Evolutionary conservation across 805 yeast species (phyloP).

Genomic region (Candida gorgasii): DNA sequence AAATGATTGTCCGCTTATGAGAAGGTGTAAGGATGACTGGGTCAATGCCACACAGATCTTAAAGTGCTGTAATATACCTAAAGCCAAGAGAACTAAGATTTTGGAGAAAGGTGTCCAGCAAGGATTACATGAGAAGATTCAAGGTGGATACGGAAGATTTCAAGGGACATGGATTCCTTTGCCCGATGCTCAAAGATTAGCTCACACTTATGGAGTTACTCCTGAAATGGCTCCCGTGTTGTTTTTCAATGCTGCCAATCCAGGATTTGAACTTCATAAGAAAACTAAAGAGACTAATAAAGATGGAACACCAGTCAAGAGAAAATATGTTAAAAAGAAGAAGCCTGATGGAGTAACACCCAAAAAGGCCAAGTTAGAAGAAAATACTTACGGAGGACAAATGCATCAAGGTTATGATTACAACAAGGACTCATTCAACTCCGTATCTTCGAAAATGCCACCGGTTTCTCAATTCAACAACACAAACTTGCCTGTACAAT

Average conservation of each 20-base stretch:
- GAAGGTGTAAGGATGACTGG: constrained; percentile 91
- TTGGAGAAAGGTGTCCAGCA: constrained; percentile 91
- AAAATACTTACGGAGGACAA: neutral
- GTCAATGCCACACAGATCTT: constrained; percentile 95
- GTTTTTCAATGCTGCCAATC: constrained; percentile 37
- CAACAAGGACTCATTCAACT: constrained; percentile 15
- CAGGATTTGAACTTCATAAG: constrained; percentile 34
- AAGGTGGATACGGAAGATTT: constrained; percentile 95
- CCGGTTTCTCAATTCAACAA: constrained; percentile 10
- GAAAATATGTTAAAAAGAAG: constrained; percentile 57
- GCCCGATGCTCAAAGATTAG: constrained; percentile 58
- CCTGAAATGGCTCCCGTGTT: constrained; percentile 44
- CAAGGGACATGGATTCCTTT: constrained; percentile 98
- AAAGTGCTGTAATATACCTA: constrained; percentile 91
- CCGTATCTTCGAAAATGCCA: constrained; percentile 14
- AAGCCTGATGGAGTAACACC: constrained; percentile 56
- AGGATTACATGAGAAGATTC: constrained; percentile 88
- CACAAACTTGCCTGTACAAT: constrained; percentile 10
- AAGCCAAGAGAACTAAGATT: constrained; percentile 89
- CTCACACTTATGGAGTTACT: constrained; percentile 39
- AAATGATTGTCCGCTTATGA: constrained; percentile 78
- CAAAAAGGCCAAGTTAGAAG: constrained; percentile 37
- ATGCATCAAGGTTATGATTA: constrained; percentile 13
- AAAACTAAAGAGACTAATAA: constrained; percentile 35
- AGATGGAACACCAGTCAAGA: constrained; percentile 43